These are phyloP conservation scores for Termitomyces sp. DNA, from an alignment of 768 basidiomycete genomes.

Conservation along the genomic window DNA sequence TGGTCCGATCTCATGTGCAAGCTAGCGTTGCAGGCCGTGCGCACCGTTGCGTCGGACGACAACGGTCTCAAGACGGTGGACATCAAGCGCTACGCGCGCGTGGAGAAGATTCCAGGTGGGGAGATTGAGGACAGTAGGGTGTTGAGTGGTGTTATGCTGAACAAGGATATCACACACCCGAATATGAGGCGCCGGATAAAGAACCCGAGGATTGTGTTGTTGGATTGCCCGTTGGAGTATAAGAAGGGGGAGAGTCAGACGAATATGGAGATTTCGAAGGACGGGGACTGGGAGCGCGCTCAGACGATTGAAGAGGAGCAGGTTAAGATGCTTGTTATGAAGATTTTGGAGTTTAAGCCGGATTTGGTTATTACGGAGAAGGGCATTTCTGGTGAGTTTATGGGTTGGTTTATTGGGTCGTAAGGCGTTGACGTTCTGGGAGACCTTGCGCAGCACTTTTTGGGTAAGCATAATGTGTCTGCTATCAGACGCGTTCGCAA, in stretches of 20 bases:
- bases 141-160: slow-evolving; percentile 89
- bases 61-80: slow-evolving; percentile 85
- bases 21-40: slow-evolving; percentile 89
- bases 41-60: slow-evolving; percentile 79
- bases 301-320: slow-evolving; percentile 98
- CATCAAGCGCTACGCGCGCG: slow-evolving; percentile 96
- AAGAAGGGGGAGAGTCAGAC: slow-evolving; percentile 99
- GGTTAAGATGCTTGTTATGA: slow-evolving; percentile 80
- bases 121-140: slow-evolving; percentile 93
- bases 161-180: slow-evolving; percentile 99
- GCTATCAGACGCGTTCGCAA: slow-evolving; percentile 96
- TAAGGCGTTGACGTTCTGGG: background rate
- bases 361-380: slow-evolving; percentile 97
- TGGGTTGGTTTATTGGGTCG: background rate
- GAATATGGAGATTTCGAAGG: slow-evolving; percentile 96
- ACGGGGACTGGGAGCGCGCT: slow-evolving; percentile 88
- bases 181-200: slow-evolving; percentile 91
- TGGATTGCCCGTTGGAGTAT: slow-evolving; percentile 97
- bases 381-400: slow-evolving; percentile 82
- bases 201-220: slow-evolving; percentile 82
- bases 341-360: slow-evolving; percentile 89
- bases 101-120: slow-evolving; percentile 97
- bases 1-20: slow-evolving; percentile 98
- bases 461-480: slow-evolving; percentile 85
- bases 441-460: slow-evolving; percentile 93